Evolutionary conservation across 2,329 filamentous ascomycete genomes (phyloP), one percentile per base, ranked within the genome.

Genomic region (Pestalotiopsis sp.): DNA sequence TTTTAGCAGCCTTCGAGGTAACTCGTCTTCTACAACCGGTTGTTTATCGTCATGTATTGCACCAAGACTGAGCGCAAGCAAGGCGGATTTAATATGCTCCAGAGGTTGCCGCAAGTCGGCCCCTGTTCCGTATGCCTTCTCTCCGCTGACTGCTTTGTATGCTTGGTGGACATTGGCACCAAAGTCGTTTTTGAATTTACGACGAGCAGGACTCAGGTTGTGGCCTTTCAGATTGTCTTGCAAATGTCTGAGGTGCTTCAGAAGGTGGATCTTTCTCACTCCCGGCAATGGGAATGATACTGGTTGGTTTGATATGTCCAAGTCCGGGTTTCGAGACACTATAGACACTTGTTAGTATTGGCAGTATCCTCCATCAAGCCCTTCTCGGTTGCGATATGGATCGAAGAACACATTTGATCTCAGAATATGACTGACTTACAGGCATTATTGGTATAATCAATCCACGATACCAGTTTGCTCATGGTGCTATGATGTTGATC

Each of bases 11-110:
- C 11, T 25, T 14, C 62, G 69, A 25, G 71, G 72, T 11, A 76
- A 71, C 65, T 77, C 75, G 2, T 61, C 71, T 68, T 70, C 72
- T 23, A 72, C 68, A 3, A 77, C 69, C 0, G 74, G 74, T 25
- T 72, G 49, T 11, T 65, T 62, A 57, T 74, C 71, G 57, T 77
- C 75, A 41, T 73, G 73, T 4, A 74, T 70, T 45, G 71, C 73
- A 1, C 73, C 36, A 17, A 68, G 58, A 4, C 66, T 67, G 61
- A 75, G 71, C 11, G 68, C 36, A 2, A 68, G 36, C 14, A 77
- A 64, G 7, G 75, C 75, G 6, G 20, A 12, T 13, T n/a, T 27
- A 9, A 67, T 56, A 27, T 60, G 66, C 31, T 31, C 4, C 11
- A 70, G 23, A 20, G 69, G 66, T 17, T 61, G 41, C 14, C 39